phyloP scores from a whole-genome alignment of 2,329 filamentous ascomycete genomes.

The Moelleriella libera region DNA sequence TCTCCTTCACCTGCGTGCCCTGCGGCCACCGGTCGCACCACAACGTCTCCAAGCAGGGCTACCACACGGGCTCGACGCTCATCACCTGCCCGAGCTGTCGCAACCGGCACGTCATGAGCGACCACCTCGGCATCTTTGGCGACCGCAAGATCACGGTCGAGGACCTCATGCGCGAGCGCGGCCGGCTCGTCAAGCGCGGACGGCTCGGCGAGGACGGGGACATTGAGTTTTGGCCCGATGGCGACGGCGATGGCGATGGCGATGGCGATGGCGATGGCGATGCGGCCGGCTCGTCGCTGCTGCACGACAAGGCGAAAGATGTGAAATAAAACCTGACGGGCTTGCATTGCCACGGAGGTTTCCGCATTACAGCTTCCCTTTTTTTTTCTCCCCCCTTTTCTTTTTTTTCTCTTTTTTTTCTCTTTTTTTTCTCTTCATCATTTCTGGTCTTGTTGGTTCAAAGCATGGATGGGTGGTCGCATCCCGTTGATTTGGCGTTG shows the following conservation, averaged over 20 bases:
- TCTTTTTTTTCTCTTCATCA: too few species aligned
- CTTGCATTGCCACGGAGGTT: too few species aligned
- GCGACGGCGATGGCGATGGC: constrained; percentile 11
- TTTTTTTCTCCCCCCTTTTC: neutral
- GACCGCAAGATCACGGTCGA: constrained; percentile 58
- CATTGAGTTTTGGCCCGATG: constrained; percentile 83
- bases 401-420: too few species aligned
- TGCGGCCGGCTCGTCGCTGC: too few species aligned
- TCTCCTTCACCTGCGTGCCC: constrained; percentile 86
- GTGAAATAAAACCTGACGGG: too few species aligned
- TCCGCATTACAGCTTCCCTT: neutral
- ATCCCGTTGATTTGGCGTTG: too few species aligned
- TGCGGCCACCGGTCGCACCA: constrained; percentile 73
- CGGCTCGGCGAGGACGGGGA: constrained; percentile 65
- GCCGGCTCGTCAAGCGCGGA: constrained; percentile 58
- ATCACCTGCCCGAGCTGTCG: constrained; percentile 79
- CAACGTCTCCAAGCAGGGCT: constrained; percentile 82
- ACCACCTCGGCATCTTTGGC: constrained; percentile 71
- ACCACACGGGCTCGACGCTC: constrained; percentile 78
- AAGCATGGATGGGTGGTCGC: too few species aligned
- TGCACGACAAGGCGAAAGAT: too few species aligned
- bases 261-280: too few species aligned
- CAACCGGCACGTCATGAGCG: constrained; percentile 81
- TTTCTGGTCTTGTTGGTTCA: too few species aligned
- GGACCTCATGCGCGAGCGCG: constrained; percentile 63